These are phyloP conservation scores for Trichoderma asperelloides DNA, from an alignment of 495 filamentous ascomycete genomes.

Conservation along the genomic window DNA sequence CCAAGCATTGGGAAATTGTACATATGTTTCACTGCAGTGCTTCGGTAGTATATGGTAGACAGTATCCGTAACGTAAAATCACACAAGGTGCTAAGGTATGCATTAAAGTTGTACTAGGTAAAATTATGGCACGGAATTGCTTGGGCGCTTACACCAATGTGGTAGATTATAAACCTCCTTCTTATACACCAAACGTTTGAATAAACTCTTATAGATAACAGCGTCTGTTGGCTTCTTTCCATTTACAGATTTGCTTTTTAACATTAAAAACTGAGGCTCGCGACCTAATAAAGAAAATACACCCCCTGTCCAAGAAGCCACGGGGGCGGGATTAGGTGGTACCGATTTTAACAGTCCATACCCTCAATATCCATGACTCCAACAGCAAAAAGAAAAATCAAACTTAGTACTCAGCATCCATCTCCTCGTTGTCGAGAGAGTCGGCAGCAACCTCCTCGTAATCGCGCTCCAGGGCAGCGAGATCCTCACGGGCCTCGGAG, in stretches of 20 bases:
- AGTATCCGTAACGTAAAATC: no score
- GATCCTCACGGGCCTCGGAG: conserved; percentile 95
- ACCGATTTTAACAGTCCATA: not conserved
- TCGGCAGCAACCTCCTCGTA: conserved; percentile 99
- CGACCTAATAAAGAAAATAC: conserved; percentile 9
- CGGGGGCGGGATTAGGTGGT: conserved; percentile 5
- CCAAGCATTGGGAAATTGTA: no score
- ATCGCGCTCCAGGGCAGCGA: conserved; percentile 95
- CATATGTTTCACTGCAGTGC: no score
- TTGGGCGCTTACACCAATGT: not conserved
- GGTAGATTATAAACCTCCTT: not conserved
- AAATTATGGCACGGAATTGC: not conserved
- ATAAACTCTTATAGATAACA: conserved; percentile 8
- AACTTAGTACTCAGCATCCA: conserved; percentile 90
- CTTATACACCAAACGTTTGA: not conserved
- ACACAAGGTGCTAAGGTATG: no score
- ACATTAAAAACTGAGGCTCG: conserved; percentile 3
- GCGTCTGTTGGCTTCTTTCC: conserved; percentile 3
- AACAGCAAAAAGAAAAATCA: conserved; percentile 2
- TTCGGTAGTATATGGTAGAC: no score
- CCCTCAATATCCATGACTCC: conserved; percentile 5
- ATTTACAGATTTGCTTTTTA: conserved; percentile 8
- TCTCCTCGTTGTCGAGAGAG: conserved; percentile 80
- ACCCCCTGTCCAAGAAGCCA: not conserved
- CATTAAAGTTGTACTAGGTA: no score